Conservation (phyloP, 192 early-diverging fungal genomes). For the Coemansia sp. region DNA sequence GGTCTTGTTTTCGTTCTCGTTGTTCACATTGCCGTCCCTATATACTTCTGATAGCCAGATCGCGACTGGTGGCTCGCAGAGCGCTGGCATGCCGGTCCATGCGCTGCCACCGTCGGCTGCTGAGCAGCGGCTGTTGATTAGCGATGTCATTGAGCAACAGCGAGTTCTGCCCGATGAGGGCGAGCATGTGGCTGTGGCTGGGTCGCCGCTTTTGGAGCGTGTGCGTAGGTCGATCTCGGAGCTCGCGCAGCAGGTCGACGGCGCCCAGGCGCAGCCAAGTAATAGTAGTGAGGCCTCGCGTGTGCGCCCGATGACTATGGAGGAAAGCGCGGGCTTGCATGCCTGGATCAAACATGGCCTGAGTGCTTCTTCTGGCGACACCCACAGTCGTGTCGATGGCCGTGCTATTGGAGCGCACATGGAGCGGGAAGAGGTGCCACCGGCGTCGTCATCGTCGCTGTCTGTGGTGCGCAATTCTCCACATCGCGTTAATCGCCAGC, state of each 20-base stretch:
- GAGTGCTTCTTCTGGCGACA: neutral
- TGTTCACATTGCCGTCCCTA: conserved; percentile 72
- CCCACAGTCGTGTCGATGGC: neutral
- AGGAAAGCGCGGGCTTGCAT: conserved; percentile 47
- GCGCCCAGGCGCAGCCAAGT: conserved; percentile 4
- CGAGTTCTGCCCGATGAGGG: neutral
- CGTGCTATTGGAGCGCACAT: neutral
- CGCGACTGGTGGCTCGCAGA: conserved; percentile 30
- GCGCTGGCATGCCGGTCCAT: conserved; percentile 23
- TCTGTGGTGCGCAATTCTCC: conserved; percentile 20
- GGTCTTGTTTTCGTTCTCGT: conserved; percentile 80
- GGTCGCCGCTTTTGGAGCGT: conserved; percentile 40
- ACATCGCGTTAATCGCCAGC: conserved; percentile 1
- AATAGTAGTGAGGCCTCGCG: neutral
- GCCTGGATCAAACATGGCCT: conserved; percentile 48
- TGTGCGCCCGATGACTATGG: conserved; percentile 51
- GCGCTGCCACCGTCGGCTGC: conserved; percentile 17
- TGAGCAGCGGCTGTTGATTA: conserved; percentile 32
- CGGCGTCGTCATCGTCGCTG: conserved; percentile 13
- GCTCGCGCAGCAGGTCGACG: conserved; percentile 34
- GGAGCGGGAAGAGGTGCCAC: neutral
- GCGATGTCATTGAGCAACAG: conserved; percentile 6
- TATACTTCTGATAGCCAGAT: conserved; percentile 37
- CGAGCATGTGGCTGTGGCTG: conserved; percentile 1
- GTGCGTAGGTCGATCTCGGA: conserved; percentile 40